Percentiles rank a stretch among this genome's conserved stretches.
These are phyloP conservation scores for Hippophae tibetana DNA, from an alignment of 306 rosid genomes.

Conservation along the genomic window DNA sequence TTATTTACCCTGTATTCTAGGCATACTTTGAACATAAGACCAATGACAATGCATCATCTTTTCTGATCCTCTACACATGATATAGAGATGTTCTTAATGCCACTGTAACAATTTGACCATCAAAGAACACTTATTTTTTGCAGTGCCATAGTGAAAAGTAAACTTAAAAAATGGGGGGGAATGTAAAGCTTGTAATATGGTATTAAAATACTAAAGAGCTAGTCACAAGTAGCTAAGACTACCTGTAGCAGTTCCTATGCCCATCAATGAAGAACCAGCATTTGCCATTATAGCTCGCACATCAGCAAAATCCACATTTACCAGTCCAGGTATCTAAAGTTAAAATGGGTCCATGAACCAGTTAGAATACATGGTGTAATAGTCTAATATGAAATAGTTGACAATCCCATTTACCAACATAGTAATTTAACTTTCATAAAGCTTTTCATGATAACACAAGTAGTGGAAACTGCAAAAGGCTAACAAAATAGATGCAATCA, in stretches of 20 bases:
- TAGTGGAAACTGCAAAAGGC: neutral
- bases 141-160: neutral
- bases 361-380: neutral
- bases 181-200: slow-evolving; percentile 1
- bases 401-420: neutral
- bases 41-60: too few relatives aligned
- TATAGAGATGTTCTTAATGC: slow-evolving; percentile 1
- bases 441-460: neutral
- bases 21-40: too few relatives aligned
- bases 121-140: neutral
- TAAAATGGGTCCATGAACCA: slow-evolving; percentile 13
- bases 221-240: slow-evolving; percentile 13
- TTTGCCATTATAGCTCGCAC: slow-evolving; percentile 93
- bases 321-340: slow-evolving; percentile 85
- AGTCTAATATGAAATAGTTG: neutral
- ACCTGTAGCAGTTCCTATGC: slow-evolving; percentile 93
- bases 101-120: neutral
- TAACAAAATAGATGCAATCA: neutral
- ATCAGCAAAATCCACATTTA: slow-evolving; percentile 92
- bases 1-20: too few relatives aligned
- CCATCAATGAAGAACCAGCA: slow-evolving; percentile 94
- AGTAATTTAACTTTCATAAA: neutral
- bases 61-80: neutral
- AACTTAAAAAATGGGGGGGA: neutral
- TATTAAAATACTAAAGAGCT: too few relatives aligned